Evolutionary conservation across 2,329 filamentous ascomycete species (phyloP), one percentile per base, ranked within the genome.

Genomic region (Phaeoacremonium minimum): DNA sequence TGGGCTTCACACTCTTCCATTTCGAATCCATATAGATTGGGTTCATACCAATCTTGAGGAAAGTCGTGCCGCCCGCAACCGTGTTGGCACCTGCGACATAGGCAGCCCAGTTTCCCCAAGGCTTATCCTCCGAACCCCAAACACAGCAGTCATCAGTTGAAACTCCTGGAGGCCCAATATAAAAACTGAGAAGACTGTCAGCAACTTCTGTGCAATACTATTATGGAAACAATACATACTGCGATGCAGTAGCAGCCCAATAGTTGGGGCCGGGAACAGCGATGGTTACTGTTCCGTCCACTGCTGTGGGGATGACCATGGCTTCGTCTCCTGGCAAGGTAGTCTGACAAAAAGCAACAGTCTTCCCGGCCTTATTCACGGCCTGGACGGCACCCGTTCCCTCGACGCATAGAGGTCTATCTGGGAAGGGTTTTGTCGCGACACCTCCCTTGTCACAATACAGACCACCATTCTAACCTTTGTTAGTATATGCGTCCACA

Each of bases 261-360:
- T 90, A 90, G 38, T 63, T 71, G 14, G 71, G 62, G 38, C 71
- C 81, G 7, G 86, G 86, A 22, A 90, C 84, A 33, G 86, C 84
- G 37, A 91, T 66, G 18, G 71, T 73, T n/a, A 69, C 66, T 8
- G 57, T 58, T 43, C 67, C 63, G 15, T 67, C 52, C 32, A 89
- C 80, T 44, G 80, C 60, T n/a, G 84, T 90, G 13, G 85, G 84
- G 50, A 89, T 89, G 47, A 89, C 68, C 85, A 90, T 90, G 42
- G 82, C 82, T 64, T 90, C 85, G 50, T 87, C 83, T 33, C 85
- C 85, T 14, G 85, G 85, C 42, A 89, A 62, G 12, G 88, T 82
- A 5, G 85, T 90, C 61, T 90, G 85, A 60, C 85, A 90, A 61
- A 85, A 87, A 4, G 85, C 77, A 37, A 88, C 73, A 12, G 71